These are phyloP conservation scores for Termitomyces sp. DNA, from an alignment of 768 basidiomycete genomes.

Conservation along the genomic window DNA sequence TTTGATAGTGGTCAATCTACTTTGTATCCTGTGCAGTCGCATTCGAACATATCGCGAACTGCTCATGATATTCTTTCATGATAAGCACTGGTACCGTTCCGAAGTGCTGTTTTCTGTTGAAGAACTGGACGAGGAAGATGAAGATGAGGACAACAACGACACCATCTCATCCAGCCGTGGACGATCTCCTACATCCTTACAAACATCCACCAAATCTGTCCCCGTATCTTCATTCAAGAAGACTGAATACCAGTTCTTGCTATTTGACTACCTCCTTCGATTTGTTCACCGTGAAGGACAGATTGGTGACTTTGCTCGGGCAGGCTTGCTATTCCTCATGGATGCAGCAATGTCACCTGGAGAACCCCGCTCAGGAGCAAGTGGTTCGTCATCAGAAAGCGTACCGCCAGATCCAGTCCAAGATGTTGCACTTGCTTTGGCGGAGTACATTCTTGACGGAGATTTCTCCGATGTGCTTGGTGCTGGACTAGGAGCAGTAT, in stretches of 20 bases:
- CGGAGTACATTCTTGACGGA: conserved; percentile 93
- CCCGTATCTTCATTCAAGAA: conserved; percentile 43
- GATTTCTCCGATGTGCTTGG: conserved; percentile 98
- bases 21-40: conserved; percentile 89
- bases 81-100: conserved; percentile 82
- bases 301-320: conserved; percentile 90
- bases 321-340: conserved; percentile 90
- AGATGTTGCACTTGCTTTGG: conserved; percentile 83
- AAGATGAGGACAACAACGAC: conserved; percentile 44
- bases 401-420: conserved; percentile 60
- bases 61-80: conserved; percentile 96
- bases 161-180: conserved; percentile 20
- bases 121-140: conserved; percentile 70
- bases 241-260: conserved; percentile 90
- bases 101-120: conserved; percentile 74
- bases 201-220: conserved; percentile 51
- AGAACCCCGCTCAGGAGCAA: conserved; percentile 32
- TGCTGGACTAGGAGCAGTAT: conserved; percentile 89
- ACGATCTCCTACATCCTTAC: conserved; percentile 61
- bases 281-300: conserved; percentile 93
- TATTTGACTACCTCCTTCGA: conserved; percentile 93
- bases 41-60: conserved; percentile 87
- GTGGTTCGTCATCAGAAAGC: conserved; percentile 32
- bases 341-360: conserved; percentile 92
- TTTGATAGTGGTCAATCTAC: conserved; percentile 76